Evolutionary conservation across 1,284 basidiomycete species (phyloP), one percentile per base, ranked within the genome.

Genomic region (Athelia sp.): DNA sequence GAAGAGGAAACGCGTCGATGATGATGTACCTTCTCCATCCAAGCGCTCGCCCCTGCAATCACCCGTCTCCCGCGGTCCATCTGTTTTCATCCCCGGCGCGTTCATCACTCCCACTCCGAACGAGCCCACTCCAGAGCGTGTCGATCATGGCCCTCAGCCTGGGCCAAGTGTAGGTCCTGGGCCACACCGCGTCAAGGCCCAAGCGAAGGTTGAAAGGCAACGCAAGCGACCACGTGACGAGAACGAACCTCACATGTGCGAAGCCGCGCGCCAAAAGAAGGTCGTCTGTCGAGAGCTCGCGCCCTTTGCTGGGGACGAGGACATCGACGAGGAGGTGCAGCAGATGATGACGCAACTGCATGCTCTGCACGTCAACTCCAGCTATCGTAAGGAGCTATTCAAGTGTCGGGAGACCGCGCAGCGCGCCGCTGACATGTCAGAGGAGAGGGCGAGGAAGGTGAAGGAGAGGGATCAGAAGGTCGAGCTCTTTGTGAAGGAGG

Each of bases 281-380:
- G 24, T 24, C 8, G 36, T 40, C 6, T n/a, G 36, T 21, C 9
- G n/a, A 8, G 1, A n/a, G 38, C 14, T 59, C 11, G 63, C 61
- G 58, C 32, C 26, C 13, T 29, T 29, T 13, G 26, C 6, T 29
- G 36, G 11, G 3, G 43, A 52, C 1, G 46, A 34, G 3, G 21
- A 32, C n/a, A n/a, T n/a, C n/a, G n/a, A n/a, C 17, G 10, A 22
- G 4, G 47, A 56, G 19, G 63, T 66, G 31, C 48, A 13, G 14
- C 50, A 63, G n/a, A 63, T 66, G 34, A 31, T 66, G 50, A 22
- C 51, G 43, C 60, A 64, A 15, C 48, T 68, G 0, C n/a, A 3
- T 14, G 44, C 36, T 0, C 54, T 64, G 15, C 51, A 55, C 2
- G 14, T 56, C 2, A 49, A 64, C 4, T 51, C 62, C 2, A 13